Conservation (phyloP, 2,329 filamentous ascomycete species). For the Metarhizium robertsii region DNA sequence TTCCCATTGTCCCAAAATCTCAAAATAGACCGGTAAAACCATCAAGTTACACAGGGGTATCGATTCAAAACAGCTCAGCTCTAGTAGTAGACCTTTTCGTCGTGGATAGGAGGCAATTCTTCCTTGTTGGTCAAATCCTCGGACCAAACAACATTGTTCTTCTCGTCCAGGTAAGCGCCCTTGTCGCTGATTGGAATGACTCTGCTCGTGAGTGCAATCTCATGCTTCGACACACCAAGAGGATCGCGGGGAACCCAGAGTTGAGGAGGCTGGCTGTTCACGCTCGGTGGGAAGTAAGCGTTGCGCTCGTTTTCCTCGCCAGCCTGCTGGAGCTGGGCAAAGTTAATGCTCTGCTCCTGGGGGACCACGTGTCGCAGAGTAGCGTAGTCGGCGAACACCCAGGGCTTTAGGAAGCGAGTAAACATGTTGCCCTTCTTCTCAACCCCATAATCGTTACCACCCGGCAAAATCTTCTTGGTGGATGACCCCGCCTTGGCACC, state of each 20-base stretch:
- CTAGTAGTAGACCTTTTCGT: constrained; percentile 36
- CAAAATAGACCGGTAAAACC: not conserved
- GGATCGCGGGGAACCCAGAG: constrained; percentile 71
- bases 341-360: constrained; percentile 33
- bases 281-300: constrained; percentile 65
- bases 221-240: constrained; percentile 60
- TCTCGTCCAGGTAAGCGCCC: constrained; percentile 59
- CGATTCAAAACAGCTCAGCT: constrained; percentile 3
- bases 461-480: constrained; percentile 8
- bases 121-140: constrained; percentile 16
- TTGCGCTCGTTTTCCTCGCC: constrained; percentile 49
- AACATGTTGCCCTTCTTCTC: constrained; percentile 43
- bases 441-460: constrained; percentile 14
- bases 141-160: constrained; percentile 39
- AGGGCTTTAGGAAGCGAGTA: constrained; percentile 61
- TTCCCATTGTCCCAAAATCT: not conserved
- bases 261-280: constrained; percentile 49
- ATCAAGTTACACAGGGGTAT: constrained; percentile 7
- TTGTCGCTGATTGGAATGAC: constrained; percentile 66
- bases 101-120: constrained; percentile 34
- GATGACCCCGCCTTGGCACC: constrained; percentile 9
- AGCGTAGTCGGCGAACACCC: constrained; percentile 63
- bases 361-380: constrained; percentile 65
- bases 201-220: constrained; percentile 56
- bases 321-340: constrained; percentile 46